phyloP scores from a whole-genome alignment of 2,329 filamentous ascomycete genomes.

The Diplodia corticola region DNA sequence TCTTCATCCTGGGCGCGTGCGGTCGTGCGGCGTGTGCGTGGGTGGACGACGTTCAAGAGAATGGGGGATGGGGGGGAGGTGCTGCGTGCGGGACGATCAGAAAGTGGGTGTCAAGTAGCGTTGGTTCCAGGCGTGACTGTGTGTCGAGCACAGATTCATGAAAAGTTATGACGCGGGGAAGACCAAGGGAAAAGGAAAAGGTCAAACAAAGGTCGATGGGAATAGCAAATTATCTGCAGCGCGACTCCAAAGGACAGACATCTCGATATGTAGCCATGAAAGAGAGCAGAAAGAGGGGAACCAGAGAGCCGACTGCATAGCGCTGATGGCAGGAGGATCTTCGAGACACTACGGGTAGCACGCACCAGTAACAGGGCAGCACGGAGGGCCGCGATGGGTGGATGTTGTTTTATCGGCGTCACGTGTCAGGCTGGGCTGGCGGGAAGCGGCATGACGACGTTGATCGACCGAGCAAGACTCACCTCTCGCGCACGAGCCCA shows the following conservation, averaged over 20 bases:
- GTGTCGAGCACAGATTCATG: neutral
- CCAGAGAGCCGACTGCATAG: neutral
- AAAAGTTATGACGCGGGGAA: too few relatives aligned
- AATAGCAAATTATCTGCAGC: neutral
- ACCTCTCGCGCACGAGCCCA: constrained; percentile 14
- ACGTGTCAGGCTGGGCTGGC: constrained; percentile 15
- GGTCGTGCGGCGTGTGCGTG: neutral
- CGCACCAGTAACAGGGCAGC: neutral
- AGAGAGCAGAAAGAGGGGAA: neutral
- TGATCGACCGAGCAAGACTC: constrained; percentile 14
- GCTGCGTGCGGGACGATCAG: neutral
- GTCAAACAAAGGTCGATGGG: neutral
- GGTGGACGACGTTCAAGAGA: neutral
- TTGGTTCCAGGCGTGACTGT: too few relatives aligned
- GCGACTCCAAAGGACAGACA: neutral
- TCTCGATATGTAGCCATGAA: constrained; percentile 1
- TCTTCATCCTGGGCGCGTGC: constrained; percentile 55
- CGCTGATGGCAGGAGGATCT: neutral
- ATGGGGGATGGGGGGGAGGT: neutral
- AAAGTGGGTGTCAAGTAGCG: neutral
- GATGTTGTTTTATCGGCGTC: constrained; percentile 20
- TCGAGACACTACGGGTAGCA: neutral
- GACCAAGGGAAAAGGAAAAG: neutral
- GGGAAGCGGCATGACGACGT: constrained; percentile 19
- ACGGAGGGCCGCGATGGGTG: neutral